phyloP scores from a whole-genome alignment of 2,329 filamentous ascomycete genomes.

The Ophiostoma angusticollis region DNA sequence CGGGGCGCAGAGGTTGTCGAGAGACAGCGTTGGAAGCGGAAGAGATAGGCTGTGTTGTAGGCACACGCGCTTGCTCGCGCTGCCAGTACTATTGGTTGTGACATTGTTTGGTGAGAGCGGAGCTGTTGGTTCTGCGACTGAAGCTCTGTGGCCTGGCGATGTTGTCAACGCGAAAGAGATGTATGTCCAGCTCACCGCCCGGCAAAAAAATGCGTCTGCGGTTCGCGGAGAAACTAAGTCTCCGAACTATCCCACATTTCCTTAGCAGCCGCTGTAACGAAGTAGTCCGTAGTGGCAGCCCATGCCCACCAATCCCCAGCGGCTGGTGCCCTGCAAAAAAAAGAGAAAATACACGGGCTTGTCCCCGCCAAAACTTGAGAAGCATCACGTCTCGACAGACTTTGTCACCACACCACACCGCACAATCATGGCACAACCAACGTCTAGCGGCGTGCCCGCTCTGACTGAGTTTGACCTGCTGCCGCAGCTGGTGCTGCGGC shows the following conservation, averaged over 20 bases:
- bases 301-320: too few relatives aligned
- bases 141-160: neutral
- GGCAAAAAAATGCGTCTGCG: constrained; percentile 11
- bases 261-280: too few relatives aligned
- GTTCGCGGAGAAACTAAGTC: constrained; percentile 7
- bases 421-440: constrained; percentile 10
- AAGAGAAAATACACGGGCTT: too few relatives aligned
- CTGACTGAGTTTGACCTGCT: constrained; percentile 40
- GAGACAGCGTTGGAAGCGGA: too few relatives aligned
- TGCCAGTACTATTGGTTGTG: too few relatives aligned
- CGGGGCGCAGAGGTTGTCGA: neutral
- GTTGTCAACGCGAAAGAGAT: neutral
- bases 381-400: too few relatives aligned
- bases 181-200: constrained; percentile 10
- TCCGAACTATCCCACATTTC: constrained; percentile 12
- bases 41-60: too few relatives aligned
- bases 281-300: too few relatives aligned
- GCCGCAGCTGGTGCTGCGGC: constrained; percentile 76
- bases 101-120: neutral
- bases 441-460: neutral
- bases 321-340: neutral
- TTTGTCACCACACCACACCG: neutral
- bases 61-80: too few relatives aligned
- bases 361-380: too few relatives aligned
- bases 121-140: neutral